These are phyloP conservation scores for Beverwykella pulmonaria DNA, from an alignment of 495 filamentous ascomycete genomes.

Conservation along the genomic window DNA sequence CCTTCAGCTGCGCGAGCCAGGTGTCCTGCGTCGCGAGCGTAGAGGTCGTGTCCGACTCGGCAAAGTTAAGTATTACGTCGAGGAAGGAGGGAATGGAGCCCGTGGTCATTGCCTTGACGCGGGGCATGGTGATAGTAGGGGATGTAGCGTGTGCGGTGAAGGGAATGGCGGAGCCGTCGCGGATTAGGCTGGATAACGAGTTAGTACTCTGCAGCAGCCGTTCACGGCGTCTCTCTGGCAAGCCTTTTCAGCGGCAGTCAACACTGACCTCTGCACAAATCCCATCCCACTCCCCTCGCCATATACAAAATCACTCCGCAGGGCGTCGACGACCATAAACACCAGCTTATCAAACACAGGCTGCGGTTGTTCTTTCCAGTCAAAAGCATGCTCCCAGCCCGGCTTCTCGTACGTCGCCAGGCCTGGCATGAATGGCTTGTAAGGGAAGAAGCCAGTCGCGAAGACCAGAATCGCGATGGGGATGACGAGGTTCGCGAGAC, in stretches of 20 bases:
- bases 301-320: conserved; percentile 93
- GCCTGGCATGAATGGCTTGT: conserved; percentile 89
- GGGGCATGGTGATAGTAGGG: conserved; percentile 97
- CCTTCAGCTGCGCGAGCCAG: conserved; percentile 90
- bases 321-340: conserved; percentile 97
- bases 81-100: conserved; percentile 95
- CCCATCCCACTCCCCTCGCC: conserved; percentile 75
- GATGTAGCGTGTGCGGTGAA: conserved; percentile 96
- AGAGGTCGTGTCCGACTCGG: conserved; percentile 87
- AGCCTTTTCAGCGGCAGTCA: background rate
- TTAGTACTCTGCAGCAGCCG: conserved; percentile 26
- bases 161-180: conserved; percentile 77
- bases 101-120: conserved; percentile 95
- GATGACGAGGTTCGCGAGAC: conserved; percentile 70
- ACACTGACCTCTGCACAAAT: conserved; percentile 79
- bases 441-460: conserved; percentile 93
- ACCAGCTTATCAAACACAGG: conserved; percentile 84
- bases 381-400: conserved; percentile 10
- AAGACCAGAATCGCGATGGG: conserved; percentile 79
- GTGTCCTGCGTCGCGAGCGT: conserved; percentile 87
- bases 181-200: conserved; percentile 69
- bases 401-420: conserved; percentile 61
- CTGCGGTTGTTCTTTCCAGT: conserved; percentile 50
- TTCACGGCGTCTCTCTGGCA: background rate
- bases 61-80: conserved; percentile 95